A percentile compares a stretch with the other conserved stretches of the same genome.
Evolutionary conservation across 176 grass and related monocot genomes (phyloP).

Genomic region (Hyparrhenia diplandra): DNA sequence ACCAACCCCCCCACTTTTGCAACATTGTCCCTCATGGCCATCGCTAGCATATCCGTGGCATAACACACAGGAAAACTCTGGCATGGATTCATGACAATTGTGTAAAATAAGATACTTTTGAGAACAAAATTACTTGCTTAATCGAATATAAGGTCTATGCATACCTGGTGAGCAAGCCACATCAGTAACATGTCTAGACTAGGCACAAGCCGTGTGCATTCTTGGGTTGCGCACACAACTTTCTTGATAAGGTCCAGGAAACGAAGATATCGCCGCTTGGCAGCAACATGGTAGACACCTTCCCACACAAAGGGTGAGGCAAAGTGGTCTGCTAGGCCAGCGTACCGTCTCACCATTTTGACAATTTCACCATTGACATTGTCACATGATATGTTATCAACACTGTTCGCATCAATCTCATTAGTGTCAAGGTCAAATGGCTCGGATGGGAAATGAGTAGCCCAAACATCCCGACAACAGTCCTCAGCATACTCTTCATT

Average conservation of each 20-base stretch:
- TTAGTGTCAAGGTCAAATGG: constrained; percentile 51
- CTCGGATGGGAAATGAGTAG: constrained; percentile 47
- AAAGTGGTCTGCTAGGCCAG: constrained; percentile 39
- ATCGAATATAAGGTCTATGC: constrained; percentile 7
- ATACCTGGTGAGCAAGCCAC: constrained; percentile 92
- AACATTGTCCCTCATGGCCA: constrained; percentile 26
- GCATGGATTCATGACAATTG: not conserved
- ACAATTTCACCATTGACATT: constrained; percentile 28
- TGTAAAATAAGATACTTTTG: not conserved
- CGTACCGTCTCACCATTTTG: constrained; percentile 33
- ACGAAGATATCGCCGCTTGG: constrained; percentile 47
- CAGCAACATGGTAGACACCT: constrained; percentile 79
- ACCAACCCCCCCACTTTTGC: constrained; percentile 20
- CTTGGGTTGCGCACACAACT: not conserved
- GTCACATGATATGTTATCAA: not conserved
- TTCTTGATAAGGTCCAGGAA: constrained; percentile 69
- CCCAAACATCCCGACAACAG: constrained; percentile 76
- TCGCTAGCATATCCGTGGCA: constrained; percentile 40
- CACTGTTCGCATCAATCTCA: constrained; percentile 18
- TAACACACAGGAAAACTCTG: constrained; percentile 80
- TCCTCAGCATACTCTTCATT: constrained; percentile 69
- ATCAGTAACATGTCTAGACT: constrained; percentile 81
- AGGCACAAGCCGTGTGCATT: constrained; percentile 40
- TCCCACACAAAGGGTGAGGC: constrained; percentile 52
- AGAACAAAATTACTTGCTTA: not conserved